A percentile compares a stretch with the other conserved stretches of the same genome.
These are phyloP conservation scores for Fusarium cicatricum DNA, from an alignment of 2,329 filamentous ascomycete genomes.

Conservation along the genomic window DNA sequence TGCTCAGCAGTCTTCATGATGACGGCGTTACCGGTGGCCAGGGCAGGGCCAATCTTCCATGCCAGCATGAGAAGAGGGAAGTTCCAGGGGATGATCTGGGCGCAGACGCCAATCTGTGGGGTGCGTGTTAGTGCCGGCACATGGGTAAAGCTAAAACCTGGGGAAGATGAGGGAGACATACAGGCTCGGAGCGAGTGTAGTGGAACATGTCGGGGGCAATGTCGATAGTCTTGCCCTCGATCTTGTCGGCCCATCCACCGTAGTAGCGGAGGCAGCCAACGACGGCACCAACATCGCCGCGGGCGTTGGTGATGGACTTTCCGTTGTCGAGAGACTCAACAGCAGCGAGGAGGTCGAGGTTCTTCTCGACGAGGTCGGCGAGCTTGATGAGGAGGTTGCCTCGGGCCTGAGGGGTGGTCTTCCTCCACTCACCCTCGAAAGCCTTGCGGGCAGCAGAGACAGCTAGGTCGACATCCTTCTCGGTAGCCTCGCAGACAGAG, in stretches of 20 bases:
- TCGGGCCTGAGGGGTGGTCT: conserved; percentile 74
- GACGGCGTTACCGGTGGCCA: conserved; percentile 76
- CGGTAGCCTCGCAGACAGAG: conserved; percentile 83
- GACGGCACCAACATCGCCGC: conserved; percentile 75
- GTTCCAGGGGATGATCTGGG: conserved; percentile 91
- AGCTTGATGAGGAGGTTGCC: conserved; percentile 77
- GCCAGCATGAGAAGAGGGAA: conserved; percentile 82
- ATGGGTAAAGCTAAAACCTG: background rate
- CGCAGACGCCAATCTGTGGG: conserved; percentile 73
- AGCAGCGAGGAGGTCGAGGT: conserved; percentile 77
- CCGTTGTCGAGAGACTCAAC: conserved; percentile 91
- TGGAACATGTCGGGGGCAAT: conserved; percentile 81
- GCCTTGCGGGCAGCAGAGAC: conserved; percentile 87
- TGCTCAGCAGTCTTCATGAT: conserved; percentile 81
- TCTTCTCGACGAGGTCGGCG: conserved; percentile 81
- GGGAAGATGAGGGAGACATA: conserved; percentile 46
- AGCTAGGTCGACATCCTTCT: conserved; percentile 85
- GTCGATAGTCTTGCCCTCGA: conserved; percentile 86
- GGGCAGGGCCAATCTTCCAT: conserved; percentile 83
- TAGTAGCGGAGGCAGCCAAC: conserved; percentile 76
- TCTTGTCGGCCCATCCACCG: conserved; percentile 92
- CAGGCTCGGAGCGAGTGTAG: conserved; percentile 80
- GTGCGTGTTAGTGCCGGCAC: conserved; percentile 17
- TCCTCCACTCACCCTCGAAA: conserved; percentile 77
- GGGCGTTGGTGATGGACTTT: conserved; percentile 80